A percentile compares a stretch with the other conserved stretches of the same genome.
Evolutionary conservation across 73 alveolate species (phyloP).

Genomic region (Vitrella brassicaformis): DNA sequence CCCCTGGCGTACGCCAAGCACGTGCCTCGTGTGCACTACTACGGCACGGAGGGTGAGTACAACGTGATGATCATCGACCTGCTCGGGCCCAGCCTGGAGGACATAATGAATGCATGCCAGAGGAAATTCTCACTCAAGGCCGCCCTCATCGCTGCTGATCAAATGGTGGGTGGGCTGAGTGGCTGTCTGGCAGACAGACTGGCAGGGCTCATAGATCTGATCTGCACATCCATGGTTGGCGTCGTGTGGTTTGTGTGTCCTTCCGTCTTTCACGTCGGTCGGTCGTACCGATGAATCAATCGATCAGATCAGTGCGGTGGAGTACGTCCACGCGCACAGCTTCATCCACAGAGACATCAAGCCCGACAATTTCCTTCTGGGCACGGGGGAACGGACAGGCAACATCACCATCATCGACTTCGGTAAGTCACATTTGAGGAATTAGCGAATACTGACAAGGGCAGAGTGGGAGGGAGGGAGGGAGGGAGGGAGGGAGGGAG

Average conservation of each 20-base stretch:
- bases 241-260: not conserved
- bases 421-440: not conserved
- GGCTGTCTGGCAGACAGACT: not conserved
- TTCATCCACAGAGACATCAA: too few relatives aligned
- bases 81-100: slow-evolving; percentile 54
- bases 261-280: not conserved
- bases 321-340: not conserved
- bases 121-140: slow-evolving; percentile 60
- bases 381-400: too few relatives aligned
- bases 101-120: slow-evolving; percentile 52
- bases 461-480: too few relatives aligned
- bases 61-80: slow-evolving; percentile 49
- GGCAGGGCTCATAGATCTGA: not conserved
- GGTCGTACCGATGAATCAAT: not conserved
- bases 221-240: not conserved
- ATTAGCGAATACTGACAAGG: not conserved
- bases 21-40: too few relatives aligned
- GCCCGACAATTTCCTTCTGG: too few relatives aligned
- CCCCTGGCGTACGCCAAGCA: too few relatives aligned
- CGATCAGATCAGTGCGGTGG: not conserved
- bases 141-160: slow-evolving; percentile 59
- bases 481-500: too few relatives aligned
- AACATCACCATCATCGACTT: slow-evolving; percentile 43
- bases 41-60: slow-evolving; percentile 28
- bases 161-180: slow-evolving; percentile 48